phyloP scores from a whole-genome alignment of 2,329 filamentous ascomycete genomes.

The Trichoderma sp. region DNA sequence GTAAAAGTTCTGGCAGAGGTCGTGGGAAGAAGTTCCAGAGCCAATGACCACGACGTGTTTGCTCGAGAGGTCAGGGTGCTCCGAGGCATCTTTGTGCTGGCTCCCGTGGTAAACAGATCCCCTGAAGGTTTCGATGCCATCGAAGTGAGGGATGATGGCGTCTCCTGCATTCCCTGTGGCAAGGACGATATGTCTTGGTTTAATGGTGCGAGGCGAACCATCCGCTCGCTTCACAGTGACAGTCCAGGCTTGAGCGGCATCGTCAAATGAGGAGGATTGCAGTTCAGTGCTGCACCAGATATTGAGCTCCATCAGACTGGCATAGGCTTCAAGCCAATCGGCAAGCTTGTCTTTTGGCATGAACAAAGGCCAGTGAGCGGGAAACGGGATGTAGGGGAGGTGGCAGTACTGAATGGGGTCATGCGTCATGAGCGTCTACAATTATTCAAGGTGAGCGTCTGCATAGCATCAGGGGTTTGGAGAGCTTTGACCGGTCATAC shows the following conservation, averaged over 20 bases:
- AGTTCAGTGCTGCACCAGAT: constrained; percentile 63
- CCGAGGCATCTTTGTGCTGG: constrained; percentile 13
- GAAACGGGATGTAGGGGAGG: constrained; percentile 66
- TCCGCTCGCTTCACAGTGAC: constrained; percentile 37
- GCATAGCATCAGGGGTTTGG: not conserved
- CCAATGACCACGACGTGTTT: constrained; percentile 8
- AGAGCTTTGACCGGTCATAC: not conserved
- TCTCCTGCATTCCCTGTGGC: constrained; percentile 7
- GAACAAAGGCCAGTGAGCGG: constrained; percentile 66
- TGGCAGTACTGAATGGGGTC: constrained; percentile 65
- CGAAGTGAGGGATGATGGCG: constrained; percentile 3
- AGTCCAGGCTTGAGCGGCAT: constrained; percentile 55
- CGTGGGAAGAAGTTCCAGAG: not conserved
- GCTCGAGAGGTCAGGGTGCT: not conserved
- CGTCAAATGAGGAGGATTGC: constrained; percentile 52
- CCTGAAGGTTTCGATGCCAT: not conserved
- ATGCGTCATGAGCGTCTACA: constrained; percentile 62
- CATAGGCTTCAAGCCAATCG: constrained; percentile 69
- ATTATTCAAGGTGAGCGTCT: not conserved
- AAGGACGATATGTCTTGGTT: not conserved
- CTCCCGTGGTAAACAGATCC: not conserved
- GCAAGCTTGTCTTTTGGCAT: constrained; percentile 72
- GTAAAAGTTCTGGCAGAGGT: constrained; percentile 12
- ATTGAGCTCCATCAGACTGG: constrained; percentile 64
- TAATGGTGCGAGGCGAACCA: not conserved